These are phyloP conservation scores for Aureobasidium sp. DNA, from an alignment of 2,329 filamentous ascomycete species.

Conservation along the genomic window DNA sequence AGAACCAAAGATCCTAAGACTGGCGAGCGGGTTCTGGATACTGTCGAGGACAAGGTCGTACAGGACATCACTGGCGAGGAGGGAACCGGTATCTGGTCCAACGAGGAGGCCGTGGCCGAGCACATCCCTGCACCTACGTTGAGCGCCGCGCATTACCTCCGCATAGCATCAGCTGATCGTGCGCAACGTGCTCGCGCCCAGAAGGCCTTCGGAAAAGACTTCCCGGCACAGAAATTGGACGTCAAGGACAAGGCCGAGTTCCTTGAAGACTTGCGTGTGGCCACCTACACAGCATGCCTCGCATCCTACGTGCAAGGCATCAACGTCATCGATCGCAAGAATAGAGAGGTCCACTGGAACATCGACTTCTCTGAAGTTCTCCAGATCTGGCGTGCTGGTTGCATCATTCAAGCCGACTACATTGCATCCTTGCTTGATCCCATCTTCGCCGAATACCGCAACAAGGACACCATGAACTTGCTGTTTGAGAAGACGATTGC, in stretches of 20 bases:
- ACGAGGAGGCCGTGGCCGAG: conserved; percentile 53
- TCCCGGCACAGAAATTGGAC: conserved; percentile 31
- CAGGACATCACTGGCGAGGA: conserved; percentile 61
- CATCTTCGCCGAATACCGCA: conserved; percentile 32
- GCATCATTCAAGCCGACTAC: conserved; percentile 63
- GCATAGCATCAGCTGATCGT: conserved; percentile 57
- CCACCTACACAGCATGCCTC: conserved; percentile 56
- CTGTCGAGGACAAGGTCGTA: conserved; percentile 63
- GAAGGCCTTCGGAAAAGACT: conserved; percentile 39
- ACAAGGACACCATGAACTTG: conserved; percentile 40
- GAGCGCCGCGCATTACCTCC: conserved; percentile 55
- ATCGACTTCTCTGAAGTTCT: conserved; percentile 47
- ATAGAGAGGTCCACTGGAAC: conserved; percentile 53
- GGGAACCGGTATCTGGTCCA: conserved; percentile 61
- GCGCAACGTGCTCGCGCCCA: conserved; percentile 48
- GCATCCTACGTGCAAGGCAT: conserved; percentile 60
- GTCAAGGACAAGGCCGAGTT: conserved; percentile 36
- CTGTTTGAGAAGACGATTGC: conserved; percentile 44
- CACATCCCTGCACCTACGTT: conserved; percentile 61
- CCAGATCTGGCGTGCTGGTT: conserved; percentile 62
- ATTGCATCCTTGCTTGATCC: conserved; percentile 54
- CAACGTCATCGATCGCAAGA: conserved; percentile 54
- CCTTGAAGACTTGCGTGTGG: conserved; percentile 52
- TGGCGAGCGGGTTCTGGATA: conserved; percentile 47
- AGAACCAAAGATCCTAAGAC: conserved; percentile 42